Conservation (phyloP, 306 rosid species). For the Prunus dulcis region DNA sequence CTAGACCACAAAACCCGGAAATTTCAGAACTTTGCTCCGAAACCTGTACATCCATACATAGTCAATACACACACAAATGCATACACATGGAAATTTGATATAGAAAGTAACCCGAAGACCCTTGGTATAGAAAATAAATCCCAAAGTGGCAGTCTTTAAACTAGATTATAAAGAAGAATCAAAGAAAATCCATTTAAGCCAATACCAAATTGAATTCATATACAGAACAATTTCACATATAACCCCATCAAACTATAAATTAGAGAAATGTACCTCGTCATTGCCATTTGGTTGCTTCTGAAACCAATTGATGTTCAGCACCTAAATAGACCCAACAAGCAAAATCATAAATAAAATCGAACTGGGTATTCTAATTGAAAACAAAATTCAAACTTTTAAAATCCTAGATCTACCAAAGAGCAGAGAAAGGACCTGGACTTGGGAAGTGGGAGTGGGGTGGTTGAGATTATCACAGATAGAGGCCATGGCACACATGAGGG, state of each 20-base stretch:
- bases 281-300: constrained; percentile 89
- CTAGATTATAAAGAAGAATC: background rate
- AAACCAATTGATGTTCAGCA: constrained; percentile 75
- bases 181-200: background rate
- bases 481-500: constrained; percentile 77
- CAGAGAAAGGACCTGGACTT: constrained; percentile 50
- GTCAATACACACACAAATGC: background rate
- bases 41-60: background rate
- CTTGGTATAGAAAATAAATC: background rate
- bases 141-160: background rate
- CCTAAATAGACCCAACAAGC: constrained; percentile 34
- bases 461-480: constrained; percentile 73
- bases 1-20: constrained; percentile 5
- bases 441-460: constrained; percentile 59
- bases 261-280: constrained; percentile 58
- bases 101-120: background rate
- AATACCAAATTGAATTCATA: background rate
- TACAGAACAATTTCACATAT: background rate
- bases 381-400: background rate
- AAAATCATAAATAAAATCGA: constrained; percentile 6
- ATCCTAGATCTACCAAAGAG: constrained; percentile 28
- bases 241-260: background rate
- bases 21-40: constrained; percentile 1
- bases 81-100: background rate
- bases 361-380: constrained; percentile 2